Evolutionary conservation across 306 rosid genomes (phyloP).

Genomic region (Trifolium subterraneum): DNA sequence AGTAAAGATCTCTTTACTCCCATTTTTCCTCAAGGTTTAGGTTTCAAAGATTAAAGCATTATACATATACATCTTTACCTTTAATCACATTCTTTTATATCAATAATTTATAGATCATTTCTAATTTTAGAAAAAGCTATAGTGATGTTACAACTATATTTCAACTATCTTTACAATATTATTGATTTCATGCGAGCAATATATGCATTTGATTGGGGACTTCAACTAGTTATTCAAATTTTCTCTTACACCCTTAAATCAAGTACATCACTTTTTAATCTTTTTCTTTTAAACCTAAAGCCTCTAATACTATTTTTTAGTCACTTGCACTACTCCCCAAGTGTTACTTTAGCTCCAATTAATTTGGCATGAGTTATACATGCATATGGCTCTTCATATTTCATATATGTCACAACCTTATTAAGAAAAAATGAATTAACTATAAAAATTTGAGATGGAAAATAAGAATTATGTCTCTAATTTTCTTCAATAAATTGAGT

Average conservation of each 20-base stretch:
- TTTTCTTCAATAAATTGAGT: neutral
- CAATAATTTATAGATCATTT: constrained; percentile 41
- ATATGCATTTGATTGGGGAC: constrained; percentile 55
- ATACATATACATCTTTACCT: constrained; percentile 49
- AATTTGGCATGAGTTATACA: constrained; percentile 27
- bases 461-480: neutral
- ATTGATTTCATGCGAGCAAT: constrained; percentile 38
- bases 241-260: constrained; percentile 32
- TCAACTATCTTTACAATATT: constrained; percentile 45
- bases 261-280: constrained; percentile 34
- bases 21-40: constrained; percentile 48
- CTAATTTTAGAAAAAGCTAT: constrained; percentile 38
- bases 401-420: neutral
- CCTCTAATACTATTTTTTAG: constrained; percentile 37
- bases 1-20: constrained; percentile 61
- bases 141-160: neutral
- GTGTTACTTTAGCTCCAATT: constrained; percentile 32
- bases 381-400: neutral
- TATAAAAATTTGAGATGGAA: neutral
- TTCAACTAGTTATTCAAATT: constrained; percentile 34
- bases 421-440: too few species aligned
- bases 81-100: constrained; percentile 55
- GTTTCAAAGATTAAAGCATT: constrained; percentile 46
- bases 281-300: constrained; percentile 33
- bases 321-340: constrained; percentile 49